Percentiles rank a stretch among this genome's conserved stretches.
phyloP scores from a whole-genome alignment of 2,329 filamentous ascomycete genomes.

The Phaeosphaeria sp. region DNA sequence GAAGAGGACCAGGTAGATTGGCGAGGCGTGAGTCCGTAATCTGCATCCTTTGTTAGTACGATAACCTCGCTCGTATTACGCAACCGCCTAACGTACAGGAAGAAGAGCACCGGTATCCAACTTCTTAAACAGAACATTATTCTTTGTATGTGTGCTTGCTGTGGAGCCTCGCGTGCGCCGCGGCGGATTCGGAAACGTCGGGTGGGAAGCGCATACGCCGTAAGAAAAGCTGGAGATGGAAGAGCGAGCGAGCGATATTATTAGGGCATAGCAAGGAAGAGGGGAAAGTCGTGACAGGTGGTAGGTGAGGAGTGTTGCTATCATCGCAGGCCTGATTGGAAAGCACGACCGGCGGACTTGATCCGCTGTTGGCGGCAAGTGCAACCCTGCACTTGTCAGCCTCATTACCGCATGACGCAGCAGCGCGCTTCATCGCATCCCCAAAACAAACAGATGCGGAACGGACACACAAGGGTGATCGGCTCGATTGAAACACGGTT shows the following conservation, averaged over 20 bases:
- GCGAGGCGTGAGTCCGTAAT: slow-evolving; percentile 54
- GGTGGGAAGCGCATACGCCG: background rate
- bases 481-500: background rate
- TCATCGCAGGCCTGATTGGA: slow-evolving; percentile 7
- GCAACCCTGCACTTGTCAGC: slow-evolving; percentile 12
- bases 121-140: slow-evolving; percentile 72
- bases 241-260: slow-evolving; percentile 17
- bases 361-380: background rate
- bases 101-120: slow-evolving; percentile 58
- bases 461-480: too few relatives aligned
- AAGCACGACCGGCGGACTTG: slow-evolving; percentile 10
- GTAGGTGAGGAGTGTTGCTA: slow-evolving; percentile 6
- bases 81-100: slow-evolving; percentile 51
- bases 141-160: background rate
- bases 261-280: slow-evolving; percentile 5
- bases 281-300: slow-evolving; percentile 7
- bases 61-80: slow-evolving; percentile 1
- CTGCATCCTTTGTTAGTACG: slow-evolving; percentile 18
- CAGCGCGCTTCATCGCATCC: background rate
- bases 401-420: slow-evolving; percentile 11
- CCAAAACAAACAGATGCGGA: too few relatives aligned
- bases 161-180: slow-evolving; percentile 17
- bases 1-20: slow-evolving; percentile 59
- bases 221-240: slow-evolving; percentile 5
- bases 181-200: background rate